Evolutionary conservation across 2,329 filamentous ascomycete species (phyloP), one percentile per base, ranked within the genome.

Genomic region (Trichoderma sp.): DNA sequence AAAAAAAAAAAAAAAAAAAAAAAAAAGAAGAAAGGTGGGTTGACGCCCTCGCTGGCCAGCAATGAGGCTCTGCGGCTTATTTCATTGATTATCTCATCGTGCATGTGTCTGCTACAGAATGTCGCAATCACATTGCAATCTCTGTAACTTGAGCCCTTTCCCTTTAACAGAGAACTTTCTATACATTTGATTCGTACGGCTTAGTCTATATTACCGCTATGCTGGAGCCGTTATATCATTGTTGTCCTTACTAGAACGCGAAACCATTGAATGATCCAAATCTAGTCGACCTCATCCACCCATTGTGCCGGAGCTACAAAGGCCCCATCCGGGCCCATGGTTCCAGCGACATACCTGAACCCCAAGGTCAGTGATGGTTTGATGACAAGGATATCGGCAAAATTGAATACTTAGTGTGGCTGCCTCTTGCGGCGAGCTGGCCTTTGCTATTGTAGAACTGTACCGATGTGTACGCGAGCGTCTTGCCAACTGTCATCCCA

Each of bases 391-490:
- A 8, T 1, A 14, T 7, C 37, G 6, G 51, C 24, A 6, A 3
- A 71, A 83, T 14, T 34, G 39, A 75, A 49, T 74, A 89, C 88
- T 90, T 90, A 16, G 88, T 90, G 74, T 90, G 88, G 71, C 87
- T 90, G 54, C 88, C 88, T 58, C 88, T 79, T 0, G 88, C 88
- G 13, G 87, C 85, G 4, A 90, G 75, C 54, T 90, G 83, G 6
- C 87, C 87, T 70, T 87, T 84, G 61, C 78, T 78, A 70, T 90
- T 89, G 64, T 78, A 83, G 71, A 90, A 90, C 0, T 83, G 83
- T 18, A 90, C 81, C 0, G 83, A 85, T 0, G 89, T 90, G 72
- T 83, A 90, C 6, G 88, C 89, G 5, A 90, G 77, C 0, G 85
- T 90, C 71, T 86, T 88, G n/a, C 88, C 88, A 72, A 90, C 87